Base-by-base conservation (phyloP, 164 flowering plant species). In the Umbellularia californica region DNA sequence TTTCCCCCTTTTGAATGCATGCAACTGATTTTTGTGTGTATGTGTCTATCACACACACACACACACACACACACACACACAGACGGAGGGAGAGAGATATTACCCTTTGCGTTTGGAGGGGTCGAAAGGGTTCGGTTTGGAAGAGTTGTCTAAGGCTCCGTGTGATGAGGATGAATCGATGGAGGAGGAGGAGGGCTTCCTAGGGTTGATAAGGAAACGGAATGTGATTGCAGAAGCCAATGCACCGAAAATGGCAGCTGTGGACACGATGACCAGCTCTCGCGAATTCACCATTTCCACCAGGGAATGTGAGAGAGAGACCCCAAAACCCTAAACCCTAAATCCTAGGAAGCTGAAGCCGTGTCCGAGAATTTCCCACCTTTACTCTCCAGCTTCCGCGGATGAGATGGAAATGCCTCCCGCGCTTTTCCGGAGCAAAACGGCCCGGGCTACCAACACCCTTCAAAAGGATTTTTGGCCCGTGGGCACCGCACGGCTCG, bases 41-140 rank as follows among this genome's bases (percentile, higher is more conserved):
- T 12, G 63, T 58, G 5, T 58, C 19, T 17, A 2, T 2, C 0
- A 30, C 33, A 30, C 33, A 30, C 30, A 28, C 30, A 28, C 30
- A 28, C 3, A 3, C 3, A 28, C 33, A 30, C 33, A 30, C 30
- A 28, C 30, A 28, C 30, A 28, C 3, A 3, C 0, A 28, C 4
- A 28, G 33, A 30, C 0, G 4, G 33, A 30, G 12, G 25, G 14
- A 68, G 52, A 1, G 22, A 17, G 15, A 3, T 52, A 80, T 24
- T 63, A 90, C 95, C 88, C 85, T 80, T 85, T 77, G 55, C 97
- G 95, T 72, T 92, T 92, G 28, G 93, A 87, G 24, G 95, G 89
- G 80, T 89, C 88, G 72, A 85, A 92, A 33, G 89, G 95, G 79
- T 77, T 74, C 76, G 35, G 88, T 24, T 81, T 19, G 10, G 85